Evolutionary conservation across 352 stramenopile genomes (phyloP), one percentile per base, ranked within the genome.

Genomic region (Globisporangium paddicum): DNA sequence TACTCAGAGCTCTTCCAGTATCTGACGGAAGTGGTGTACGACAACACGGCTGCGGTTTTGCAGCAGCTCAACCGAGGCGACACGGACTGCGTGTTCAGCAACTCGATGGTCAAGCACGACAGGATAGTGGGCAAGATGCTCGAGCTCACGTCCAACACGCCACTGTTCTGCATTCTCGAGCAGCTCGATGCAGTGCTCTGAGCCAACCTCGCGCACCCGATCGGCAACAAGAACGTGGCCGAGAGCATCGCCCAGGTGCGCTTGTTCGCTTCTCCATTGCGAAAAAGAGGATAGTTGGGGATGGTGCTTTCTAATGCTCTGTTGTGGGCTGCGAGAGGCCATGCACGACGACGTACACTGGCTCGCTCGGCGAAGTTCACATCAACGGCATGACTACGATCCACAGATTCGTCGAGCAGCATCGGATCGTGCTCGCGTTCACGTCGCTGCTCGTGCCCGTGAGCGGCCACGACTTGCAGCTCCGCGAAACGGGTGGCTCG

Each of bases 51-150:
- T 0, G 28, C 23, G 3, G 38, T 55, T 9, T 28, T 35, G 3
- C 32, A 38, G 34, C 19, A 40, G 14, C 13, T 62, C 25, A 35
- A 25, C 16, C 23, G 25, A 14, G 21, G 26, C 23, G 47, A 47
- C 44, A 32, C 44, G 30, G 40, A 34, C 34, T 54, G 44, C 35
- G 55, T 38, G 23, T 62, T 55, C 55, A 54, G 48, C 44, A 62
- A 47, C 34, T 49, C 32, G 44, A n/a, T 41, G 7, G 18, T 62
- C 35, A 38, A 62, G 9, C 45, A 62, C 16, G 45, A 62, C 16
- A 19, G 21, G 3, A 1, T 3, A 2, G 21, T 40, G 13, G 55
- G 55, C 14, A 53, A 55, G n/a, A 25, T 50, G 32, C 16, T 55
- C 25, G 30, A 62, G 35, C 47, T 40, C 37, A 54, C 38, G 23